phyloP scores from a whole-genome alignment of 177 flowering plant species.

The Viscum album region DNA sequence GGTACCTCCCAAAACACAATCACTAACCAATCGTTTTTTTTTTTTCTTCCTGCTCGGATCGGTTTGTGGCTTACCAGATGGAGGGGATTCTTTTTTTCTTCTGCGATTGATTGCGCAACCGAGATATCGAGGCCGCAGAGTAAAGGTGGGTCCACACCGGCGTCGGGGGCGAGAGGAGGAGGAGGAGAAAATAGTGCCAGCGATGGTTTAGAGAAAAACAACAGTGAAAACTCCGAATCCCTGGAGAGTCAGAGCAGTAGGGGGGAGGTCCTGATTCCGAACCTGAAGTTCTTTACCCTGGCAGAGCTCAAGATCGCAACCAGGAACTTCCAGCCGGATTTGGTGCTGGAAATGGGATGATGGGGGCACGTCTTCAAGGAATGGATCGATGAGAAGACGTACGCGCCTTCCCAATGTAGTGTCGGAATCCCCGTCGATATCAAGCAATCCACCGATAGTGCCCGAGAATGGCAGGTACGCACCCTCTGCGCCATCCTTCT shows the following conservation, averaged over 20 bases:
- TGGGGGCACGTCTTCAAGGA: slow-evolving; percentile 59
- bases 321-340: slow-evolving; percentile 54
- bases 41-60: too few relatives aligned
- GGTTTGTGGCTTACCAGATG: too few relatives aligned
- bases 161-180: background rate
- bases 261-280: slow-evolving; percentile 16
- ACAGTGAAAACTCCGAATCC: too few relatives aligned
- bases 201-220: too few relatives aligned
- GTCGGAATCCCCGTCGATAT: slow-evolving; percentile 5
- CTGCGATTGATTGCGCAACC: too few relatives aligned
- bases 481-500: slow-evolving; percentile 31
- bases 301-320: slow-evolving; percentile 41
- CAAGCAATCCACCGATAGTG: slow-evolving; percentile 6
- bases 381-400: slow-evolving; percentile 47
- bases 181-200: too few relatives aligned
- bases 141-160: background rate
- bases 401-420: slow-evolving; percentile 21
- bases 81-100: too few relatives aligned
- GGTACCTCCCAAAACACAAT: background rate
- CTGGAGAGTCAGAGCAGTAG: background rate
- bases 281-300: slow-evolving; percentile 38
- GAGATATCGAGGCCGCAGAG: too few relatives aligned
- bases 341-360: slow-evolving; percentile 54
- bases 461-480: slow-evolving; percentile 44
- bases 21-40: too few relatives aligned